These are phyloP conservation scores for Erodium maritimum DNA, from an alignment of 345 rosid species.

Conservation along the genomic window DNA sequence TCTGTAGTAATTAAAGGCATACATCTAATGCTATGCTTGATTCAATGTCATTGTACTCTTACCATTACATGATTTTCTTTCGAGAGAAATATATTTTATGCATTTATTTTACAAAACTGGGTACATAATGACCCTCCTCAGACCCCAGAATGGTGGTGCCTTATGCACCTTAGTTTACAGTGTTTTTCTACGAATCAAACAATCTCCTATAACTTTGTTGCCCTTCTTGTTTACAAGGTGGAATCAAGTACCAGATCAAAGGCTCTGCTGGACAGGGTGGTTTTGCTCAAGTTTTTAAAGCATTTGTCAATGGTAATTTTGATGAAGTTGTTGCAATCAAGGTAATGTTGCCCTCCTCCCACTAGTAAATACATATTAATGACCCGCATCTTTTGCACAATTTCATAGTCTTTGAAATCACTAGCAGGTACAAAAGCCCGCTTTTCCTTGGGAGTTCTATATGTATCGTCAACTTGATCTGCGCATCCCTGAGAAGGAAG, in stretches of 20 bases:
- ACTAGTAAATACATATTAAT: neutral
- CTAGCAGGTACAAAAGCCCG: conserved; percentile 81
- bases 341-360: conserved; percentile 23
- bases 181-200: neutral
- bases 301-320: conserved; percentile 46
- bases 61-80: no score
- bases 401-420: neutral
- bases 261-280: conserved; percentile 97
- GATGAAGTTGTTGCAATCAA: conserved; percentile 80
- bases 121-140: no score
- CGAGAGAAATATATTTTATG: no score
- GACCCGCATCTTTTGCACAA: neutral
- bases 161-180: neutral
- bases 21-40: no score
- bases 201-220: conserved; percentile 6
- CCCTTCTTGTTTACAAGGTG: conserved; percentile 33
- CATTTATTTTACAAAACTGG: no score
- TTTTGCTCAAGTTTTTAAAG: conserved; percentile 87
- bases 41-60: no score
- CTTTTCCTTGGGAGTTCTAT: conserved; percentile 95
- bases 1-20: no score
- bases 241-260: conserved; percentile 82
- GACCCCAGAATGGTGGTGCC: neutral
- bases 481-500: conserved; percentile 53
- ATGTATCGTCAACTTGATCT: conserved; percentile 87